Base-by-base conservation (phyloP, 345 rosid species). In the Cardiospermum halicacabum region DNA sequence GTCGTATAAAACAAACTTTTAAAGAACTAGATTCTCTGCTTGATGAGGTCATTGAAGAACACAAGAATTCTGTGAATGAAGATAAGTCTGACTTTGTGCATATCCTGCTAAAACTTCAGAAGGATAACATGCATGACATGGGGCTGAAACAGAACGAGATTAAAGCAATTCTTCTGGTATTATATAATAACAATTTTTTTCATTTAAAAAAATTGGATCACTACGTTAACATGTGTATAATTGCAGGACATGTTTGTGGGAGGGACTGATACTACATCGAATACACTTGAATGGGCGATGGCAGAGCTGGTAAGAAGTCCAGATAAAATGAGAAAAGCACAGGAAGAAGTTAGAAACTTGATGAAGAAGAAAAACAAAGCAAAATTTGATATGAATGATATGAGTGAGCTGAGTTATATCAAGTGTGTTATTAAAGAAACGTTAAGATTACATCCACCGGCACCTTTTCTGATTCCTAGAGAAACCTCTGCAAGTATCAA, bases 81-180 rank as follows among this genome's bases (percentile, higher is more conserved):
- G 63, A 22, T 57, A 59, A 63, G 7, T 22, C 30, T 55, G 65
- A 76, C 39, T 71, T 55, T 1, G 59, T 71, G 8, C 60, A 74
- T 24, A 65, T 68, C 15, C 76, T 74, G 28, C 63, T 74, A 11
- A 62, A 58, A 56, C 76, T 74, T 53, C 53, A 69, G 54, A 69
- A 72, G 49, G 19, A 26, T 2, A 58, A 63, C 45, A 71, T 26
- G 59, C 51, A 53, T 47, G 77, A 63, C 27, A 15, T 34, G 9
- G 51, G 56, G 5, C 59, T 69, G 28, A 62, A 26, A 16, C 21
- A 31, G 5, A 61, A 71, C 27, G 66, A 71, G 54, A 62, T 74
- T 34, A 74, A 78, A 65, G 82, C 76, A 13, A 66, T 75, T 48
- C 50, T 74, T 21, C 15, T 65, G 77, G 82, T 78, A n/a, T n/a